Evolutionary conservation across 2,329 filamentous ascomycete genomes (phyloP).

Genomic region (Xylariaceae sp.): DNA sequence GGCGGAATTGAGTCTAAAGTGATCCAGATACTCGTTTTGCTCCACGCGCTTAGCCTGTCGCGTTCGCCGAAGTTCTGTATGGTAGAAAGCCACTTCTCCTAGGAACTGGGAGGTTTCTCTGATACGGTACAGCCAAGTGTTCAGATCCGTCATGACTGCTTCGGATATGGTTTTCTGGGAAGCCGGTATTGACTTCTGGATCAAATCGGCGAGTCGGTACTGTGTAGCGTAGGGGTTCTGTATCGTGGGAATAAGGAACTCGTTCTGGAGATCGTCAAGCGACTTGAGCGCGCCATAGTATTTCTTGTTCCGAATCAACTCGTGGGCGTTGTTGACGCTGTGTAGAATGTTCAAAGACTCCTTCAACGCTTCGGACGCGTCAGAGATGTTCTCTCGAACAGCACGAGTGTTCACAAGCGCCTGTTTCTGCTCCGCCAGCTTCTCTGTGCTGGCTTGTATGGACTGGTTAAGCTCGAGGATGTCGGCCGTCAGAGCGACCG

Average conservation of each 20-base stretch:
- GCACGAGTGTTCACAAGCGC: slow-evolving; percentile 86
- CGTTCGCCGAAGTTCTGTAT: slow-evolving; percentile 80
- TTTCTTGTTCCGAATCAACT: slow-evolving; percentile 84
- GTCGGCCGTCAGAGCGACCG: slow-evolving; percentile 79
- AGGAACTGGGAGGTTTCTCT: slow-evolving; percentile 94
- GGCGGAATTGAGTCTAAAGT: slow-evolving; percentile 90
- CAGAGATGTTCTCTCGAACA: slow-evolving; percentile 91
- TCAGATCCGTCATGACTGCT: slow-evolving; percentile 93
- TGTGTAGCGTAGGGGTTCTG: slow-evolving; percentile 85
- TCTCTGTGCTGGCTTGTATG: slow-evolving; percentile 91
- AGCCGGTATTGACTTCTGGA: slow-evolving; percentile 89
- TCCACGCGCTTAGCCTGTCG: slow-evolving; percentile 80
- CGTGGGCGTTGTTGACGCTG: slow-evolving; percentile 89
- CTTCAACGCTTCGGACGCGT: slow-evolving; percentile 80
- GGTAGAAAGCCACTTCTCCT: slow-evolving; percentile 93
- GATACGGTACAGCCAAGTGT: slow-evolving; percentile 93
- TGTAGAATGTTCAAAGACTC: slow-evolving; percentile 89
- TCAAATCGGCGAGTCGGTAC: slow-evolving; percentile 90
- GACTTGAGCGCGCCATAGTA: slow-evolving; percentile 94
- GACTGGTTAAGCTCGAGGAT: slow-evolving; percentile 90
- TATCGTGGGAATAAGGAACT: slow-evolving; percentile 70
- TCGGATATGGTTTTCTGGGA: slow-evolving; percentile 92
- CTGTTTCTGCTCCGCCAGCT: slow-evolving; percentile 89
- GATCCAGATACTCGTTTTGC: slow-evolving; percentile 65
- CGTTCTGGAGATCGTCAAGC: slow-evolving; percentile 91